A percentile compares a stretch with the other conserved stretches of the same genome.
Conservation (phyloP, 2,329 filamentous ascomycete genomes). For the Trichophyton verrucosum region DNA sequence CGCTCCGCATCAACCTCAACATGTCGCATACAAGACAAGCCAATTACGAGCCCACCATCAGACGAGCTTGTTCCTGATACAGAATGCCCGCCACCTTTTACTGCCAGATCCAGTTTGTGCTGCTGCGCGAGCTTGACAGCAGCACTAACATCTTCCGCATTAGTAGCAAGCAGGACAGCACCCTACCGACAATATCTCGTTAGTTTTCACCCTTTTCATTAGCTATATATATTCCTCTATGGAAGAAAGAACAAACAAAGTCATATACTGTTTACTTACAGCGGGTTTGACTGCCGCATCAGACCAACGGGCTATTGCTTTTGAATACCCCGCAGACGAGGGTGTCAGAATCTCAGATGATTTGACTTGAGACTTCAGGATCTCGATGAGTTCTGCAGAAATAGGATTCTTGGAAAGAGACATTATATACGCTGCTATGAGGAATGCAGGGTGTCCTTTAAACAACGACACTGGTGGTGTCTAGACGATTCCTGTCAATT, state of each 20-base stretch:
- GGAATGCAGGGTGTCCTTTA: neutral
- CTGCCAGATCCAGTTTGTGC: conserved; percentile 39
- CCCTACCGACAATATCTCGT: conserved; percentile 21
- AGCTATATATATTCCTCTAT: neutral
- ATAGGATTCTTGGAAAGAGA: neutral
- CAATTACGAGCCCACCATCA: conserved; percentile 43
- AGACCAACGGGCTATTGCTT: conserved; percentile 16
- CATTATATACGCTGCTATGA: neutral
- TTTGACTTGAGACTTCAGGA: conserved; percentile 4
- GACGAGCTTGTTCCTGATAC: conserved; percentile 41
- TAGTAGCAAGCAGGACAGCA: conserved; percentile 31
- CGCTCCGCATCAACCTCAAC: conserved; percentile 38
- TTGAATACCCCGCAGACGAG: conserved; percentile 12
- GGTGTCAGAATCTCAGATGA: conserved; percentile 12
- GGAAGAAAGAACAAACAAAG: neutral
- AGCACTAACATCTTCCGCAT: conserved; percentile 29
- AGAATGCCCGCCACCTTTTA: conserved; percentile 46
- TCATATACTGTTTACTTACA: conserved; percentile 6
- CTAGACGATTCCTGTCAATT: neutral
- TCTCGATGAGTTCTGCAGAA: conserved; percentile 14
- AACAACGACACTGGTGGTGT: neutral
- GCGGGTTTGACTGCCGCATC: conserved; percentile 15
- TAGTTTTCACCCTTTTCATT: neutral
- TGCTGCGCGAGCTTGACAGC: conserved; percentile 34
- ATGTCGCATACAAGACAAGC: conserved; percentile 40